Percentiles rank a stretch among this genome's conserved stretches.
Conservation (phyloP, 169 alveolate species). For the Perkinsus marinus region DNA sequence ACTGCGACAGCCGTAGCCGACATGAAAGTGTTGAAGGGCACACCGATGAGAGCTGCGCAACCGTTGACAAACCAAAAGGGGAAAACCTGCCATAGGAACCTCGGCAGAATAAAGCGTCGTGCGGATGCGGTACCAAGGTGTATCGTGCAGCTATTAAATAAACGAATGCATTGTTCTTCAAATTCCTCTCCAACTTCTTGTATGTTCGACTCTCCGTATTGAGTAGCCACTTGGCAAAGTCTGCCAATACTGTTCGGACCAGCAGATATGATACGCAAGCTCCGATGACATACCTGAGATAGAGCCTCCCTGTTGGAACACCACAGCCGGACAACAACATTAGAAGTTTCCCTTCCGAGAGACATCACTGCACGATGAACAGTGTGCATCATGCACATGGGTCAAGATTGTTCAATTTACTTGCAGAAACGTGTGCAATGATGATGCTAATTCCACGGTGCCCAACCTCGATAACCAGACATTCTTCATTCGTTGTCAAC, state of each 20-base stretch:
- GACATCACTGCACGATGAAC: too few species aligned
- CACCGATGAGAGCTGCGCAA: background rate
- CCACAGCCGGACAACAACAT: too few species aligned
- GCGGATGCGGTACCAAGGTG: background rate
- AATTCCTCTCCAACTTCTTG: background rate
- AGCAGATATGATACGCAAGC: background rate
- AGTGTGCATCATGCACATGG: too few species aligned
- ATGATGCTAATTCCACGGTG: too few species aligned
- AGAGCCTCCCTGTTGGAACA: too few species aligned
- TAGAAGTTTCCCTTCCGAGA: too few species aligned
- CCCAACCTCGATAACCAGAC: too few species aligned
- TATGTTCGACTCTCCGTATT: background rate
- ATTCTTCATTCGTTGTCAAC: too few species aligned
- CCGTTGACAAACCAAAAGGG: constrained; percentile 7
- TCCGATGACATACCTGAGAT: constrained; percentile 3
- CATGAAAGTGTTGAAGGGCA: background rate
- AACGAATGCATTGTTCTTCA: constrained; percentile 1
- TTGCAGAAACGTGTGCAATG: too few species aligned
- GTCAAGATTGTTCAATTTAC: too few species aligned
- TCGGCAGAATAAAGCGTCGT: too few species aligned
- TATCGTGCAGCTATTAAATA: background rate
- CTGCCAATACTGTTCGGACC: constrained; percentile 3
- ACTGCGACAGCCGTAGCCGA: background rate
- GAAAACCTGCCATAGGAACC: background rate
- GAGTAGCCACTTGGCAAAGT: background rate